Evolutionary conservation across 2,329 filamentous ascomycete genomes (phyloP).

Genomic region (Microcyclosporella mali): DNA sequence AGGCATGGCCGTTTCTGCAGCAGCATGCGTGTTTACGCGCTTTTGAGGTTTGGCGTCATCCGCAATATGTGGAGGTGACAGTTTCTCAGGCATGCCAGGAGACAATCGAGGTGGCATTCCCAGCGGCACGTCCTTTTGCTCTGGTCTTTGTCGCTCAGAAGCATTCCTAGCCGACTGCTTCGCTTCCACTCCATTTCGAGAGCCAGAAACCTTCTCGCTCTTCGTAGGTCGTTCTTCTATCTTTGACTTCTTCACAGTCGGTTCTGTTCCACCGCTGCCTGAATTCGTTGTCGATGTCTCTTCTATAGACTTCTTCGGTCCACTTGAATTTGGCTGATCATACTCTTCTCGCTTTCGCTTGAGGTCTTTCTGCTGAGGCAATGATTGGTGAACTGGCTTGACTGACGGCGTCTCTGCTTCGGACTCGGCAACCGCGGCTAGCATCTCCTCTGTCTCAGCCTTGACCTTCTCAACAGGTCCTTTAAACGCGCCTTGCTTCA

Average conservation of each 20-base stretch:
- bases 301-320: not conserved
- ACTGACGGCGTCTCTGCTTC: conserved; percentile 13
- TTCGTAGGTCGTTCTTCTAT: not conserved
- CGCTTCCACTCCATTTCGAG: not conserved
- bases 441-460: conserved; percentile 28
- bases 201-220: not conserved
- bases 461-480: conserved; percentile 29
- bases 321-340: not conserved
- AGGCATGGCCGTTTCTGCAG: conserved; percentile 37
- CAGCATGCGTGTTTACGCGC: not conserved
- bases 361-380: conserved; percentile 18
- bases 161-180: not conserved
- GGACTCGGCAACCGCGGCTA: conserved; percentile 22
- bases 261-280: not conserved
- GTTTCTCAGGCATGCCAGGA: conserved; percentile 15
- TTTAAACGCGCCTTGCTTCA: conserved; percentile 27
- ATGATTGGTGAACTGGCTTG: conserved; percentile 7
- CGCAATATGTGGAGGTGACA: conserved; percentile 14
- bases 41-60: not conserved
- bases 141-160: conserved; percentile 3
- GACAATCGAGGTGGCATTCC: conserved; percentile 15
- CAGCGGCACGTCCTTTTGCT: conserved; percentile 12
- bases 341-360: conserved; percentile 24
- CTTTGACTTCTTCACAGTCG: conserved; percentile 1
- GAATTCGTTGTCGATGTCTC: not conserved